These are phyloP conservation scores for Daldinia sp. DNA, from an alignment of 2,329 filamentous ascomycete species.

Conservation along the genomic window DNA sequence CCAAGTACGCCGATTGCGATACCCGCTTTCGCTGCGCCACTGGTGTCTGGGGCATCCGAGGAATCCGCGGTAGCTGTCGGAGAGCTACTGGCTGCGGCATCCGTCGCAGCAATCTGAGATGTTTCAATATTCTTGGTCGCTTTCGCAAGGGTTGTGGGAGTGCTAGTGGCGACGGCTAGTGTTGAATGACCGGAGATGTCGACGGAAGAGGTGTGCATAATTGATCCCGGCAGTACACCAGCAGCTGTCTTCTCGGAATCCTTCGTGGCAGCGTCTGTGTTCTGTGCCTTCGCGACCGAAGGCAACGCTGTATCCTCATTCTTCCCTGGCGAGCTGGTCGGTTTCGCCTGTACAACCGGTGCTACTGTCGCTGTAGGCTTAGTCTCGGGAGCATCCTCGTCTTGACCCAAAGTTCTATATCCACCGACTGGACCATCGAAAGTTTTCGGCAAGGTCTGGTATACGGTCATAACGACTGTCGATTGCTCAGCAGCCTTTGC, in stretches of 20 bases:
- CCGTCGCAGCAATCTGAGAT: conserved; percentile 35
- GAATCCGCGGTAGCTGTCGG: conserved; percentile 38
- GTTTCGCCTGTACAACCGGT: conserved; percentile 5
- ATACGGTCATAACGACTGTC: conserved; percentile 51
- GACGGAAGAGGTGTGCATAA: conserved; percentile 40
- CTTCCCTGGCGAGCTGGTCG: conserved; percentile 11
- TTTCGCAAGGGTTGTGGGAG: conserved; percentile 45
- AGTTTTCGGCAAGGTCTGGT: conserved; percentile 52
- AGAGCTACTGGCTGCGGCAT: conserved; percentile 36
- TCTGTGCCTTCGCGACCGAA: conserved; percentile 7
- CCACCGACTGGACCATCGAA: conserved; percentile 55
- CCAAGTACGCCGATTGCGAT: conserved; percentile 83
- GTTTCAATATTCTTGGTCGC: conserved; percentile 31
- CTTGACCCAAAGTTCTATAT: conserved; percentile 49
- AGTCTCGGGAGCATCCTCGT: conserved; percentile 40
- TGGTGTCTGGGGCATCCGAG: conserved; percentile 35
- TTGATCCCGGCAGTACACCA: conserved; percentile 33
- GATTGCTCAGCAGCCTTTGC: conserved; percentile 38
- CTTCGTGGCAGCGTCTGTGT: conserved; percentile 11
- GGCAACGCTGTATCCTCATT: conserved; percentile 6
- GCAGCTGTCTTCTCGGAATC: conserved; percentile 2
- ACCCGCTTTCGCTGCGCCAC: conserved; percentile 72
- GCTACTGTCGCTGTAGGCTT: conserved; percentile 14
- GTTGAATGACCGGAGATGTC: conserved; percentile 43
- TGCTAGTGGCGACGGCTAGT: conserved; percentile 43